Conservation (phyloP, 2,329 filamentous ascomycete genomes). For the Alternaria postmessia region DNA sequence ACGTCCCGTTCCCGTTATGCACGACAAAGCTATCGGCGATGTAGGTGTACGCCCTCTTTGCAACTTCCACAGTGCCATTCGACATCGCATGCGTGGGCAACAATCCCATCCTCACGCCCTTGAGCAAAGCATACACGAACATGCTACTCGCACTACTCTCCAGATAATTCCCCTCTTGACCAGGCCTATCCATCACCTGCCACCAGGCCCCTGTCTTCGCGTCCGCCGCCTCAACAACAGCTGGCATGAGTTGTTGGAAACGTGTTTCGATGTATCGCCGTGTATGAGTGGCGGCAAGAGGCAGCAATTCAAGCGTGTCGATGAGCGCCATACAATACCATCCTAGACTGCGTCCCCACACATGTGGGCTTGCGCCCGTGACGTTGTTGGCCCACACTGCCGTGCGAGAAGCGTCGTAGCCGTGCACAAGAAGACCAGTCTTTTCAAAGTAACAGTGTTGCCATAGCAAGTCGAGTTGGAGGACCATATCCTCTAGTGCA, state of each 20-base stretch:
- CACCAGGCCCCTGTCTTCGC: constrained; percentile 60
- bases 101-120: constrained; percentile 50
- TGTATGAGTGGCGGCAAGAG: not conserved
- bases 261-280: not conserved
- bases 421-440: constrained; percentile 61
- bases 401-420: constrained; percentile 60
- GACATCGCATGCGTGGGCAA: constrained; percentile 1
- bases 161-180: constrained; percentile 63
- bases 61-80: not conserved
- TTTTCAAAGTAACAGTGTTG: constrained; percentile 48
- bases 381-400: constrained; percentile 62
- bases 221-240: constrained; percentile 48
- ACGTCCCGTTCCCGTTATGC: constrained; percentile 34
- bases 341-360: constrained; percentile 64
- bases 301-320: constrained; percentile 57
- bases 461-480: constrained; percentile 53
- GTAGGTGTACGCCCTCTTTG: constrained; percentile 45
- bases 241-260: constrained; percentile 28
- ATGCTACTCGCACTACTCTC: constrained; percentile 67
- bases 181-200: constrained; percentile 63
- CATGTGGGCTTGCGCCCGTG: constrained; percentile 61
- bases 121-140: constrained; percentile 64
- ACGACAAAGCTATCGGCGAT: constrained; percentile 31
- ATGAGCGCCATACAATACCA: constrained; percentile 64
- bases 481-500: constrained; percentile 23